phyloP scores from a whole-genome alignment of 2,329 filamentous ascomycete species.

The Incumbomyces lentus region DNA sequence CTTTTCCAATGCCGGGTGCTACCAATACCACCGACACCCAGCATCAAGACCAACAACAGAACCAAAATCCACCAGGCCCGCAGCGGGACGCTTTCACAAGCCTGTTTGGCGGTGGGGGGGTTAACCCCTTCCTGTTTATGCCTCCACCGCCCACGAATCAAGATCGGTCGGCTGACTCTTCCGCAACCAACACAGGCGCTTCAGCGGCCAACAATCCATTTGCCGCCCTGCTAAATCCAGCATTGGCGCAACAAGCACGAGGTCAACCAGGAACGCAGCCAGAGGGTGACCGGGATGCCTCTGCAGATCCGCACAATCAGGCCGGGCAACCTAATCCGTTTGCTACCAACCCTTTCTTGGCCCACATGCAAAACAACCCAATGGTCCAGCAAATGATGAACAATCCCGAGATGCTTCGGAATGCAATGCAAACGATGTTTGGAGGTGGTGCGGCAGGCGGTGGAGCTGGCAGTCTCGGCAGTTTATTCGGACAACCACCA shows the following conservation, averaged over 20 bases:
- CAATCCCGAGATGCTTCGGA: slow-evolving; percentile 48
- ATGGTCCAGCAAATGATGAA: slow-evolving; percentile 35
- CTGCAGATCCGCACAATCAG: slow-evolving; percentile 21
- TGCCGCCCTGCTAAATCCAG: slow-evolving; percentile 50
- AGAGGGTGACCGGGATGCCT: slow-evolving; percentile 16
- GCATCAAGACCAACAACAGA: slow-evolving; percentile 23
- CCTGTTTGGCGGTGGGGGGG: slow-evolving; percentile 20
- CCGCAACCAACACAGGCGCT: slow-evolving; percentile 18
- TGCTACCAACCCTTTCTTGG: slow-evolving; percentile 23
- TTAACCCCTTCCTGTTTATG: slow-evolving; percentile 15
- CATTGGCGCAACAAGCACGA: slow-evolving; percentile 23
- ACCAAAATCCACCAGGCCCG: slow-evolving; percentile 21
- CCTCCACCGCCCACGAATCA: slow-evolving; percentile 8
- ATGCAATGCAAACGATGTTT: slow-evolving; percentile 44
- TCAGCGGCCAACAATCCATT: slow-evolving; percentile 53
- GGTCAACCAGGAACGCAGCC: slow-evolving; percentile 8
- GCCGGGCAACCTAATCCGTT: slow-evolving; percentile 37
- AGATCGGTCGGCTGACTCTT: slow-evolving; percentile 15
- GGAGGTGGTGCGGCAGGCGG: slow-evolving; percentile 27
- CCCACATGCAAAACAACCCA: slow-evolving; percentile 36
- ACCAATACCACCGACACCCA: slow-evolving; percentile 64
- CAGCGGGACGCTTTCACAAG: slow-evolving; percentile 6
- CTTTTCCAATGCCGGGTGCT: slow-evolving; percentile 82
- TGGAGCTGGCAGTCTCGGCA: slow-evolving; percentile 30
- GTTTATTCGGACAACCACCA: slow-evolving; percentile 37